Conservation (phyloP, 2,329 filamentous ascomycete species). For the Decorospora gaudefroyi region DNA sequence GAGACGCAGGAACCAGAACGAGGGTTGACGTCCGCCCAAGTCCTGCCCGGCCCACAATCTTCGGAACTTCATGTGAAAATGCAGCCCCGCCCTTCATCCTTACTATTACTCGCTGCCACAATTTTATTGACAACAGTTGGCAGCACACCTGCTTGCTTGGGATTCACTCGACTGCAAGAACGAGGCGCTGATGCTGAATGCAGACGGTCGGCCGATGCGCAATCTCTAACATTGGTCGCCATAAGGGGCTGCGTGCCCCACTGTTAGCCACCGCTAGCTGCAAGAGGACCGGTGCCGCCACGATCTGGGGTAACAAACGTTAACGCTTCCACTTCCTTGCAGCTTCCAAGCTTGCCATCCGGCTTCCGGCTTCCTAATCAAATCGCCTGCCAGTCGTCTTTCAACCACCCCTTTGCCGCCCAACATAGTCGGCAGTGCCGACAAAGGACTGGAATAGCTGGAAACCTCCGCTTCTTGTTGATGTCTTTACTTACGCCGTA, state of each 20-base stretch:
- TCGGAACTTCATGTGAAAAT: slow-evolving; percentile 27
- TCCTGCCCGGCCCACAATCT: no score
- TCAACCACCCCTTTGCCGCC: slow-evolving; percentile 9
- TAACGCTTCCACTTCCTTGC: slow-evolving; percentile 10
- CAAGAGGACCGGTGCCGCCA: slow-evolving; percentile 3
- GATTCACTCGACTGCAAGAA: slow-evolving; percentile 16
- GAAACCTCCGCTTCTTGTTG: slow-evolving; percentile 10
- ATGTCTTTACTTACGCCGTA: slow-evolving; percentile 23
- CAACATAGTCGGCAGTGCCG: slow-evolving; percentile 10
- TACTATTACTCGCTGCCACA: slow-evolving; percentile 14
- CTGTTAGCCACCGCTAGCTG: slow-evolving; percentile 16
- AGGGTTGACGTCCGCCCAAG: no score
- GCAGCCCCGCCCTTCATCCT: slow-evolving; percentile 17
- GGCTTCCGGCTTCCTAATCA: slow-evolving; percentile 11
- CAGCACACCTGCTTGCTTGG: slow-evolving; percentile 23
- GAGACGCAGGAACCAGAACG: no score
- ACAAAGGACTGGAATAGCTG: slow-evolving; percentile 11
- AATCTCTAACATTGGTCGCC: slow-evolving; percentile 22
- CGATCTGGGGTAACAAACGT: slow-evolving; percentile 11
- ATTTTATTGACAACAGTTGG: slow-evolving; percentile 18
- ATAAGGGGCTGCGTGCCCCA: slow-evolving; percentile 10
- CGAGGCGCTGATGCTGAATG: slow-evolving; percentile 20
- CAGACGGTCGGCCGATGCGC: slow-evolving; percentile 19
- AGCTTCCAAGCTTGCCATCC: slow-evolving; percentile 10
- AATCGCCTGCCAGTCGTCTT: slow-evolving; percentile 15